Conservation (phyloP, 208 protist genomes). For the Tritrichomonas musculus region DNA sequence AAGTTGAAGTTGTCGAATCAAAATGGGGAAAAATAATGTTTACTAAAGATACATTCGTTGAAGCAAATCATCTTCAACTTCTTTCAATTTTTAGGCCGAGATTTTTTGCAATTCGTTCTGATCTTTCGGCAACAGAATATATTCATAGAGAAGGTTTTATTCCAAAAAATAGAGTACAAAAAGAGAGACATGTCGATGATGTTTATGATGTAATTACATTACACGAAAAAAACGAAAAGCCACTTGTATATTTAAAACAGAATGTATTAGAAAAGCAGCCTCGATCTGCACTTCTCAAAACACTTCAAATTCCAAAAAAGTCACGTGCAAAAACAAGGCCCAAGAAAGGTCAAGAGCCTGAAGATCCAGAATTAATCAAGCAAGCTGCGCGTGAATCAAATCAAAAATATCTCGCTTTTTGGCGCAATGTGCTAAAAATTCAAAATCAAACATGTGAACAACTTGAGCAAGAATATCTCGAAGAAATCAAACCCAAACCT, state of each 20-base stretch:
- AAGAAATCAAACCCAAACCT: background rate
- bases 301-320: slow-evolving; percentile 10
- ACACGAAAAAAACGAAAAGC: background rate
- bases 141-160: background rate
- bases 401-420: background rate
- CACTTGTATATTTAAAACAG: background rate
- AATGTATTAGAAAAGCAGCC: background rate
- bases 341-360: background rate
- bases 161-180: background rate
- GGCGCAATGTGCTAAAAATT: background rate
- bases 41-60: too few species aligned
- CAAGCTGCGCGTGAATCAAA: background rate
- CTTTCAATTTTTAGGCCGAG: background rate
- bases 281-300: background rate
- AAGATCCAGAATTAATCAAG: background rate
- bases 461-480: background rate
- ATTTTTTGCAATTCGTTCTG: background rate
- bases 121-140: background rate
- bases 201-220: background rate
- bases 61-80: too few species aligned
- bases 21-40: too few species aligned
- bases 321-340: background rate
- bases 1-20: too few species aligned
- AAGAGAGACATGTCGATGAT: background rate
- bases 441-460: background rate